A percentile compares a stretch with the other conserved stretches of the same genome.
Evolutionary conservation across 2,329 filamentous ascomycete genomes (phyloP).

Genomic region (Microcyclosporella mali): DNA sequence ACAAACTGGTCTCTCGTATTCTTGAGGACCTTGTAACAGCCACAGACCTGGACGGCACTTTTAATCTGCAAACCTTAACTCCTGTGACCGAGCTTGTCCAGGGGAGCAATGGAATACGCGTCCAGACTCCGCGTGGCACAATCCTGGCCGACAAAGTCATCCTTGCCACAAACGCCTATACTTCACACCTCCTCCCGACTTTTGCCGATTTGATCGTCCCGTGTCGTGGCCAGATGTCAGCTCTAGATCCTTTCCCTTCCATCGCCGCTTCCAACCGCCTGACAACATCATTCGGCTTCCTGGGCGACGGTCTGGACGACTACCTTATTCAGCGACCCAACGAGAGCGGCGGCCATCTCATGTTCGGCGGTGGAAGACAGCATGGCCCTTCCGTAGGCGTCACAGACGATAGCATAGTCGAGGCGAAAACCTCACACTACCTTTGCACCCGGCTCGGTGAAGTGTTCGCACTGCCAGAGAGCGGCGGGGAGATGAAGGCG

Average conservation of each 20-base stretch:
- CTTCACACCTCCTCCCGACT: constrained; percentile 63
- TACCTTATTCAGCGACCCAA: constrained; percentile 67
- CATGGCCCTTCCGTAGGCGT: constrained; percentile 52
- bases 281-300: constrained; percentile 58
- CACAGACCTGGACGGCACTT: constrained; percentile 30
- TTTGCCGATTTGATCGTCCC: constrained; percentile 70
- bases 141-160: constrained; percentile 60
- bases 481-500: constrained; percentile 41
- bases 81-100: too few relatives aligned
- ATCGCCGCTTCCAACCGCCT: constrained; percentile 36
- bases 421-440: constrained; percentile 51
- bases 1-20: constrained; percentile 71
- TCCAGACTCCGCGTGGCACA: constrained; percentile 63
- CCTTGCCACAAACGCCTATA: constrained; percentile 79
- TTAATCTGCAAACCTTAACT: constrained; percentile 72
- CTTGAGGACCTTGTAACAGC: constrained; percentile 53
- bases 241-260: constrained; percentile 52
- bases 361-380: constrained; percentile 64
- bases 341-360: constrained; percentile 48
- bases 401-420: constrained; percentile 54
- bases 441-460: constrained; percentile 44
- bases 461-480: constrained; percentile 30
- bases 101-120: background rate
- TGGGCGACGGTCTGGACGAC: constrained; percentile 57
- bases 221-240: constrained; percentile 65